A percentile compares a stretch with the other conserved stretches of the same genome.
These are phyloP conservation scores for Cladosporium sp. DNA, from an alignment of 2,329 filamentous ascomycete species.

Conservation along the genomic window DNA sequence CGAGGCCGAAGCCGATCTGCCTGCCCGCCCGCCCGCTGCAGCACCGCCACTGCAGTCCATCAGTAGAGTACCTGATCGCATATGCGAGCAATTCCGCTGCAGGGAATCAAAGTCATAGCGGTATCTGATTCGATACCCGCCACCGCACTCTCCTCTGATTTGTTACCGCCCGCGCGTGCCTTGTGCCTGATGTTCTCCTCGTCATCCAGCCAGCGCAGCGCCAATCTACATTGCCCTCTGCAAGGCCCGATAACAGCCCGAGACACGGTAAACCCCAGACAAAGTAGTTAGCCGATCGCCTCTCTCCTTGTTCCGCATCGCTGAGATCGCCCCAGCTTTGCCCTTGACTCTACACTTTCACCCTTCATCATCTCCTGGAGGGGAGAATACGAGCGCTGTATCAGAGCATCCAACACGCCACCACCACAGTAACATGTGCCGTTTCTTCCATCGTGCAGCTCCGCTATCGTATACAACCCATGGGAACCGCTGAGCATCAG, in stretches of 20 bases:
- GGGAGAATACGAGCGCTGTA: neutral
- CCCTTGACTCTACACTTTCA: neutral
- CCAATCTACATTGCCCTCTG: neutral
- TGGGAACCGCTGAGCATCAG: conserved; percentile 6
- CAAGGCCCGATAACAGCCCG: conserved; percentile 11
- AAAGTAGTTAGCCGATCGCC: neutral
- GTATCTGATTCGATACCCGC: neutral
- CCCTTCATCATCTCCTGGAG: neutral
- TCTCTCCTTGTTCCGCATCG: neutral
- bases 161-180: neutral
- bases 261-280: neutral
- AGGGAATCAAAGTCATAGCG: too few relatives aligned
- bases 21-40: neutral
- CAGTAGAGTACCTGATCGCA: neutral
- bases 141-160: neutral
- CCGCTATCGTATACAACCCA: neutral
- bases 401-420: neutral
- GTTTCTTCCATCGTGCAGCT: neutral
- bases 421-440: neutral
- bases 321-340: neutral
- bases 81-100: neutral
- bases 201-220: neutral
- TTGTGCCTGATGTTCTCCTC: neutral
- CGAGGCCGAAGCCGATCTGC: neutral
- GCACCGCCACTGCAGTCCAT: neutral